Percentiles rank a stretch among this genome's conserved stretches.
Conservation (phyloP, 345 rosid genomes). For the Hibiscus trionum region DNA sequence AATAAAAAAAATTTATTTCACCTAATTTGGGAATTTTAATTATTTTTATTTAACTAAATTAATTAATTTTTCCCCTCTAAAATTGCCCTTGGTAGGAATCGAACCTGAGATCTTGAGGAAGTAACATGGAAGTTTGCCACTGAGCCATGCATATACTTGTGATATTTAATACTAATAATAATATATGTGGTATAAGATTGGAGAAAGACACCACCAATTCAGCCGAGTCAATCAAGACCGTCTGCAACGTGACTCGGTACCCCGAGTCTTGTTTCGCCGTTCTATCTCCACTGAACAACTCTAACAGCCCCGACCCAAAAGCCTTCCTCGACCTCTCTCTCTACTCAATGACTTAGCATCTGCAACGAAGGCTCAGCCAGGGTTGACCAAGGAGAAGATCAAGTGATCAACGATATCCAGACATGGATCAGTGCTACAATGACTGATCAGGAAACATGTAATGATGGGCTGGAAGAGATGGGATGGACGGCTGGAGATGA, state of each 20-base stretch:
- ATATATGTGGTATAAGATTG: too few relatives aligned
- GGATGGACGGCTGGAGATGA: conserved; percentile 40
- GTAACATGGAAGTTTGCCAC: too few relatives aligned
- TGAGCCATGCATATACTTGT: too few relatives aligned
- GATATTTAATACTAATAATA: too few relatives aligned
- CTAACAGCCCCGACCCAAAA: conserved; percentile 39
- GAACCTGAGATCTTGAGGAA: too few relatives aligned
- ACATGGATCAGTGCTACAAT: conserved; percentile 74
- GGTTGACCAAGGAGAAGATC: conserved; percentile 31
- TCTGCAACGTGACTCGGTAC: conserved; percentile 55
- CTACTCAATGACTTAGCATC: conserved; percentile 38
- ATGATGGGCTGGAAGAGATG: conserved; percentile 67
- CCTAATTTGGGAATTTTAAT: too few relatives aligned
- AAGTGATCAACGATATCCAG: conserved; percentile 53
- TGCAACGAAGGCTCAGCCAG: conserved; percentile 22
- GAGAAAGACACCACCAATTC: not conserved
- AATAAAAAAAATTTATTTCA: too few relatives aligned
- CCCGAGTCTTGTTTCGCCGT: conserved; percentile 53
- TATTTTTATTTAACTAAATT: too few relatives aligned
- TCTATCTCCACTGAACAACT: conserved; percentile 39
- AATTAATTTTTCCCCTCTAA: too few relatives aligned
- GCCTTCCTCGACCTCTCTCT: conserved; percentile 55
- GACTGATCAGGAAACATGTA: conserved; percentile 59
- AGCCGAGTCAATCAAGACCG: conserved; percentile 35
- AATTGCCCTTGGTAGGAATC: too few relatives aligned